Evolutionary conservation across 2,329 filamentous ascomycete species (phyloP).

Genomic region (Zopfia rhizophila): DNA sequence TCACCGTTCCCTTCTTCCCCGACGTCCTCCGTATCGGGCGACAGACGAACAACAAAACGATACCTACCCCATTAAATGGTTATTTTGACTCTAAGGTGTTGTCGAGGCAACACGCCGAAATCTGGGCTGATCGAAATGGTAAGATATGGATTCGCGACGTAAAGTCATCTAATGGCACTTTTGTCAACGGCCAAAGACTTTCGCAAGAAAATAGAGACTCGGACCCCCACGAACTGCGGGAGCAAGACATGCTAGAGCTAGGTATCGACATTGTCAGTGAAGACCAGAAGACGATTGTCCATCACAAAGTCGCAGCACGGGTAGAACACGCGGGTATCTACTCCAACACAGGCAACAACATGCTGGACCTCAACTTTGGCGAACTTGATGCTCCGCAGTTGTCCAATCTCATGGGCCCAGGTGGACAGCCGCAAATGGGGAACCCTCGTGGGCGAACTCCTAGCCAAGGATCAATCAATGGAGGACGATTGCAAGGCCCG

Average conservation of each 20-base stretch:
- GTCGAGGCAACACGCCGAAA: constrained; percentile 93
- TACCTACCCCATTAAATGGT: constrained; percentile 89
- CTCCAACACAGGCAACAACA: constrained; percentile 73
- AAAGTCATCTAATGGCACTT: constrained; percentile 98
- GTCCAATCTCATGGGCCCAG: constrained; percentile 72
- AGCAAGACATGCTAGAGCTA: constrained; percentile 90
- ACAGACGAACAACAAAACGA: constrained; percentile 96
- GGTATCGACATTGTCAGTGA: constrained; percentile 99
- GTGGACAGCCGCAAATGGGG: constrained; percentile 70
- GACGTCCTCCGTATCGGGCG: constrained; percentile 94
- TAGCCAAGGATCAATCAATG: constrained; percentile 67
- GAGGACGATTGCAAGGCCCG: constrained; percentile 69
- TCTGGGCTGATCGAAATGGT: constrained; percentile 85
- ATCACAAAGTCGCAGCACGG: constrained; percentile 97
- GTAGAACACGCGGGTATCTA: constrained; percentile 94
- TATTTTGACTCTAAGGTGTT: constrained; percentile 99
- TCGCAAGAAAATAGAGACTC: constrained; percentile 97
- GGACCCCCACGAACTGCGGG: constrained; percentile 91
- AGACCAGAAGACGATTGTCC: constrained; percentile 97
- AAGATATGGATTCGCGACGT: constrained; percentile 97
- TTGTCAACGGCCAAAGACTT: constrained; percentile 90
- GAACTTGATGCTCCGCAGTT: constrained; percentile 85
- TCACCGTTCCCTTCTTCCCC: constrained; percentile 91
- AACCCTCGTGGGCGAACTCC: constrained; percentile 74
- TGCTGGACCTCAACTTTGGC: constrained; percentile 89